Base-by-base conservation (phyloP, 768 basidiomycete species). In the Tulasnella sp. region DNA sequence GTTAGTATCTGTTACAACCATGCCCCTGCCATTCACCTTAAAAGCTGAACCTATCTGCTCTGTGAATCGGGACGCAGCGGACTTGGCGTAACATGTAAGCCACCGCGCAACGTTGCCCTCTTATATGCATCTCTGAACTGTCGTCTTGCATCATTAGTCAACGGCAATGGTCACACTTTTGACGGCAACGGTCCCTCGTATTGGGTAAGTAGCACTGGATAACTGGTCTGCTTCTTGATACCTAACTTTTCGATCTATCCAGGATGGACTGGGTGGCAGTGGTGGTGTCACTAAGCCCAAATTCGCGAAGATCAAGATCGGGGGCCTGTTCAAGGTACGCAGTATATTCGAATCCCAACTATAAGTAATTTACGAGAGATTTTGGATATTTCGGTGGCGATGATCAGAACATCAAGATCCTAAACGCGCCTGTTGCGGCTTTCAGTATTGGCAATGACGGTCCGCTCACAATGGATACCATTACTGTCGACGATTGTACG, bases 401-500 rank as follows among this genome's bases (percentile, higher is more conserved):
- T 19, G 2, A 29, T 4, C 64, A 76, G 71, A 67, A 72, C 42
- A 64, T 74, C 17, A 65, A 71, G 13, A 68, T 75, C 9, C 45
- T 73, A 27, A 77, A 78, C 65, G 70, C 74, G 8, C 77, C 78
- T 8, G 65, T 65, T 19, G 70, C 68, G 3, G 64, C 63, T 45
- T 70, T 73, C 64, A 51, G 70, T 29, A 62, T 76, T 44, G 61
- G 50, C 23, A 72, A 71, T 65, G 27, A 51, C 41, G 69, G 64
- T 9, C 51, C 67, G 0, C 54, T 73, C 70, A 66, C 74, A 13
- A 77, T 86, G 67, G 73, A 75, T 1, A 67, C 70, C 41, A 67
- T 80, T 23, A 75, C 67, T 15, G 74, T 85, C 58, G 82, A 85
- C 61, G 73, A 85, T 62, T 80, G 83, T 84, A 49, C 63, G 77